Percentiles rank a stretch among this genome's conserved stretches.
Evolutionary conservation across 2,329 filamentous ascomycete genomes (phyloP).

Genomic region (Stachybotrys chlorohalonatus): DNA sequence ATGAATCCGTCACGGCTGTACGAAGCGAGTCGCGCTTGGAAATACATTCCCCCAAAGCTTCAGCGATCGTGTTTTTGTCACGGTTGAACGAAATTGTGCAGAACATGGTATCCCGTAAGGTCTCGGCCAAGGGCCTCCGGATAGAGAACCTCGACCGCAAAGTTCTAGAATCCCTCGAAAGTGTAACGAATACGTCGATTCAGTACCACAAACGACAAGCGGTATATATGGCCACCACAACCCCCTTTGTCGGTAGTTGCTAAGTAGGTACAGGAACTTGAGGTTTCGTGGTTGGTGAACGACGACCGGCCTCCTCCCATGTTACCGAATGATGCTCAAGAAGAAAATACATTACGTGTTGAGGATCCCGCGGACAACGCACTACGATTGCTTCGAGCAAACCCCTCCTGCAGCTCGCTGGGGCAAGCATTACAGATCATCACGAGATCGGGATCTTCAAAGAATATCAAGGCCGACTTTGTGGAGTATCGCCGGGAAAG

Average conservation of each 20-base stretch:
- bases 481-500: slow-evolving; percentile 18
- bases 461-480: slow-evolving; percentile 5
- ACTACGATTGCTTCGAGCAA: slow-evolving; percentile 31
- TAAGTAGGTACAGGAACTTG: slow-evolving; percentile 15
- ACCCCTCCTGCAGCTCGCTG: neutral
- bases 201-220: slow-evolving; percentile 6
- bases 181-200: slow-evolving; percentile 23
- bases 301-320: neutral
- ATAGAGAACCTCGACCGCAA: slow-evolving; percentile 6
- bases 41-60: slow-evolving; percentile 20
- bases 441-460: slow-evolving; percentile 1
- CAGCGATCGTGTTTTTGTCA: slow-evolving; percentile 21
- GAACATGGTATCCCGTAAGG: slow-evolving; percentile 12
- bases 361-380: slow-evolving; percentile 36
- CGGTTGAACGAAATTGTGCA: slow-evolving; percentile 22
- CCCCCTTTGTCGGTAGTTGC: neutral
- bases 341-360: slow-evolving; percentile 5
- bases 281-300: slow-evolving; percentile 32
- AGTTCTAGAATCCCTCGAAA: slow-evolving; percentile 19
- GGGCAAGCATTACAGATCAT: slow-evolving; percentile 5
- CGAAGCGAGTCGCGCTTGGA: slow-evolving; percentile 13
- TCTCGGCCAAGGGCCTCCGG: slow-evolving; percentile 14
- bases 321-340: neutral
- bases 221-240: slow-evolving; percentile 9
- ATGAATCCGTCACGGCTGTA: slow-evolving; percentile 18